Percentiles rank a stretch among this genome's conserved stretches.
Conservation (phyloP, 2,329 filamentous ascomycete species). For the Aschersonia sp. region DNA sequence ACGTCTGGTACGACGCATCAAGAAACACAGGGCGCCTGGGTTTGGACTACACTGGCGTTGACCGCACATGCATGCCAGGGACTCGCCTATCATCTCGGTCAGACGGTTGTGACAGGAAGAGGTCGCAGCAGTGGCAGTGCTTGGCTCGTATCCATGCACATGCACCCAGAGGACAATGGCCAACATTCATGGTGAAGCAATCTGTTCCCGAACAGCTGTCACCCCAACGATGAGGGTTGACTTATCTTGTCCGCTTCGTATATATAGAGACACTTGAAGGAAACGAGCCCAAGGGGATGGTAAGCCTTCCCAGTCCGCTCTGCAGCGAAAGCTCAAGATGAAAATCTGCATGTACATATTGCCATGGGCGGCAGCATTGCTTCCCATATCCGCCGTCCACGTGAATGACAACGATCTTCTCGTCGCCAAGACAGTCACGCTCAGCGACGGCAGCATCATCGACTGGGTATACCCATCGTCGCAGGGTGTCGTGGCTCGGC, state of each 20-base stretch:
- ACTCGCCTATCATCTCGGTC: no score
- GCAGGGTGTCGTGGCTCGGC: slow-evolving; percentile 3
- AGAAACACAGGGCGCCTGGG: no score
- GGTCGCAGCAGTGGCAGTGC: not conserved
- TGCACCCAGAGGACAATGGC: not conserved
- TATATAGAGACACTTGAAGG: no score
- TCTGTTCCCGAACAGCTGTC: no score
- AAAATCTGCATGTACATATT: not conserved
- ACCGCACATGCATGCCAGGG: no score
- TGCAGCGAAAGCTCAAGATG: not conserved
- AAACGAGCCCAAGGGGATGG: no score
- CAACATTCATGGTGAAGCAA: no score
- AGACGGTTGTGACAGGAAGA: no score
- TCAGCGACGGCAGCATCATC: slow-evolving; percentile 4
- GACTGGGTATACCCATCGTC: slow-evolving; percentile 5
- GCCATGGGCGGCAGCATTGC: not conserved
- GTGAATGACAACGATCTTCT: not conserved
- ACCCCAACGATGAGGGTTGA: no score
- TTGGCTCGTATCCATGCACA: not conserved
- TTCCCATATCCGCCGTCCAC: not conserved
- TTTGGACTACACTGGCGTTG: not conserved
- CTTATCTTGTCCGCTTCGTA: no score
- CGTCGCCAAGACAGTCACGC: slow-evolving; percentile 6
- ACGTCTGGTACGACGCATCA: no score
- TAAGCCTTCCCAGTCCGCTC: no score